Percentiles rank a stretch among this genome's conserved stretches.
phyloP scores from a whole-genome alignment of 129 eudicot genomes.

The Helianthus tuberosus region DNA sequence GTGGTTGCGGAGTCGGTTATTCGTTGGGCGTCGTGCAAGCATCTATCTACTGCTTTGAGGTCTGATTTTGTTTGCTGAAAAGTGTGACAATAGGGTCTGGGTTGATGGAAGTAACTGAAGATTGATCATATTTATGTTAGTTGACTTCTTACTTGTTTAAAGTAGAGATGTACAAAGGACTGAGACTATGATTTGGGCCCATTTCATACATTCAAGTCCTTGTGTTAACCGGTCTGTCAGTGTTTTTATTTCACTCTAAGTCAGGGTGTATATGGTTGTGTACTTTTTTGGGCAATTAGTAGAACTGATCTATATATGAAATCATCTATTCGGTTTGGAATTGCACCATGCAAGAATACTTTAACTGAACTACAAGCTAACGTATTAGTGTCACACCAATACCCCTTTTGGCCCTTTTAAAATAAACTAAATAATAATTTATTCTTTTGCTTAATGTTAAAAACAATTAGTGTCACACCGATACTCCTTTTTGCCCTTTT shows the following conservation, averaged over 20 bases:
- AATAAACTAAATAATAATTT: too few species aligned
- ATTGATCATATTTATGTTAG: constrained; percentile 12
- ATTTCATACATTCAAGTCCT: neutral
- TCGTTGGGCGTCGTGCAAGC: constrained; percentile 88
- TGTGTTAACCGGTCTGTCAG: neutral
- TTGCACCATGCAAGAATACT: neutral
- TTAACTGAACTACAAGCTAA: too few species aligned
- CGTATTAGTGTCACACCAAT: too few species aligned
- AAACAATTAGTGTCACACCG: too few species aligned
- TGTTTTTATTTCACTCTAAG: neutral
- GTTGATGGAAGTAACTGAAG: neutral
- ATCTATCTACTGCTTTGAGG: constrained; percentile 66
- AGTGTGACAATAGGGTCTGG: constrained; percentile 18
- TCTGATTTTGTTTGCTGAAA: constrained; percentile 74
- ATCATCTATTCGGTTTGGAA: neutral
- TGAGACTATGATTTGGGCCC: neutral
- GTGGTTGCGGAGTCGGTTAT: constrained; percentile 78
- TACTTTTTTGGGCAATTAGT: constrained; percentile 14
- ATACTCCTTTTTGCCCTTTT: too few species aligned
- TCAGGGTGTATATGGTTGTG: constrained; percentile 25
- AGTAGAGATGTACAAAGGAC: constrained; percentile 18
- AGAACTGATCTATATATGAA: neutral
- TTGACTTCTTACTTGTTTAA: constrained; percentile 3
- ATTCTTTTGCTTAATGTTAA: too few species aligned
- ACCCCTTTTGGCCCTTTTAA: too few species aligned